phyloP scores from a whole-genome alignment of 75 land plant genomes.

The Cryptomeria japonica region DNA sequence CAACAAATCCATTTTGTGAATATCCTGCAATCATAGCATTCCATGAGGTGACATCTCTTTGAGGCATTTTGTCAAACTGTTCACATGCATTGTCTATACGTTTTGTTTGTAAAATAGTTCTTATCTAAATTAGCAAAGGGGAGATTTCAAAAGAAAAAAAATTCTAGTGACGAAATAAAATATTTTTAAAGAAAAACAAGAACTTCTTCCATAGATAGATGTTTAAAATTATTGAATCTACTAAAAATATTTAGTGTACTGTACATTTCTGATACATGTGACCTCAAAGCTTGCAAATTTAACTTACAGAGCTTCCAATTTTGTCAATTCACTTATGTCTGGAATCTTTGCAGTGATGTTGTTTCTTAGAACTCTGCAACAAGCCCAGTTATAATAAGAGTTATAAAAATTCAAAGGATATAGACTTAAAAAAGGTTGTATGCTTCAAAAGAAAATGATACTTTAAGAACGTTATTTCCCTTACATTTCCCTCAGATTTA shows the following conservation, averaged over 20 bases:
- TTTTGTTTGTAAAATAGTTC: too few species aligned
- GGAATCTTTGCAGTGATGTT: slow-evolving; percentile 37
- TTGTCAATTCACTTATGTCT: slow-evolving; percentile 20
- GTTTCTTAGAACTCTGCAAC: slow-evolving; percentile 38
- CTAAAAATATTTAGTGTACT: too few species aligned
- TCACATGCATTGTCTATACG: too few species aligned
- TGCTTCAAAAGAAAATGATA: too few species aligned
- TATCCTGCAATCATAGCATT: too few species aligned
- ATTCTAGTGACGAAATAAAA: too few species aligned
- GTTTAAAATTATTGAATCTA: too few species aligned
- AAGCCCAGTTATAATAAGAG: background rate
- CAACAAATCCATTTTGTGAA: too few species aligned
- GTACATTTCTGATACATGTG: background rate
- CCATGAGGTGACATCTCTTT: too few species aligned
- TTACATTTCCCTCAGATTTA: slow-evolving; percentile 10
- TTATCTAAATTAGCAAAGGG: background rate
- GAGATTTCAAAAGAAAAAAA: background rate
- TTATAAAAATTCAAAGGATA: background rate
- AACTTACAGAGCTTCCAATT: slow-evolving; percentile 33
- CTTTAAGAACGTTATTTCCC: background rate
- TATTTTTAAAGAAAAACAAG: too few species aligned
- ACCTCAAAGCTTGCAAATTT: background rate
- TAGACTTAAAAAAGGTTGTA: background rate
- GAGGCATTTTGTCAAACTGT: too few species aligned
- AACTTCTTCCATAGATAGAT: too few species aligned